Evolutionary conservation across 164 flowering plant species (phyloP), one percentile per base, ranked within the genome.

Genomic region (Hamamelis virginiana): DNA sequence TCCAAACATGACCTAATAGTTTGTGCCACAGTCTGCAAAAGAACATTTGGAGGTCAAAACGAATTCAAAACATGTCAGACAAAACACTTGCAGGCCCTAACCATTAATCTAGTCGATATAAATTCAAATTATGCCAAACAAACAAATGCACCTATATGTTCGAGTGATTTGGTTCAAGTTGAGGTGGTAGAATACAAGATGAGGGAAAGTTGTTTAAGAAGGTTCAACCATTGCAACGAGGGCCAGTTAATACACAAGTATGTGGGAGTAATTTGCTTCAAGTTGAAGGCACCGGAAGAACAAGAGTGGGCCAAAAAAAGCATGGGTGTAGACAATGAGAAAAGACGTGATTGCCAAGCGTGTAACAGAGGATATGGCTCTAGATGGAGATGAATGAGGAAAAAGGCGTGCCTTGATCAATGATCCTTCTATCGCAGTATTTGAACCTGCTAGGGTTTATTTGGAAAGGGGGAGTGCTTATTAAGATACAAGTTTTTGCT

Each of bases 1-100:
- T 92, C 95, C 87, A 96, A 76, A 74, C 91, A 89, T 65, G 96
- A 86, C 78, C 81, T 86, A 16, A 96, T 89, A 69, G 99, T 96
- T 75, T 93, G 81, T 47, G 99, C 98, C 63, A 87, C 89, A 68
- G 86, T 81, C 99, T 96, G 85, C 75, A 74, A 70, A 69, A 59
- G 51, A 60, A 66, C n/a, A n/a, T 19, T 23, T 6, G 41, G 41
- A 33, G 41, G 41, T 33, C 41, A 33, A 33, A 33, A 33, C 6
- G n/a, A 55, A 15, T 25, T 62, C 38, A 66, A 6, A 41, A 1
- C 23, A 12, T 58, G 28, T 5, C 33, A 23, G 26, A 13, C 11
- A 58, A 15, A 59, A 50, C 5, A 16, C 53, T 13, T 50, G n/a
- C 53, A 50, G 53, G 15, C 21, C n/a, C 53, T 50, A 18, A 15